Percentiles rank a stretch among this genome's conserved stretches.
Conservation (phyloP, 306 rosid genomes). For the Cucumis melo region DNA sequence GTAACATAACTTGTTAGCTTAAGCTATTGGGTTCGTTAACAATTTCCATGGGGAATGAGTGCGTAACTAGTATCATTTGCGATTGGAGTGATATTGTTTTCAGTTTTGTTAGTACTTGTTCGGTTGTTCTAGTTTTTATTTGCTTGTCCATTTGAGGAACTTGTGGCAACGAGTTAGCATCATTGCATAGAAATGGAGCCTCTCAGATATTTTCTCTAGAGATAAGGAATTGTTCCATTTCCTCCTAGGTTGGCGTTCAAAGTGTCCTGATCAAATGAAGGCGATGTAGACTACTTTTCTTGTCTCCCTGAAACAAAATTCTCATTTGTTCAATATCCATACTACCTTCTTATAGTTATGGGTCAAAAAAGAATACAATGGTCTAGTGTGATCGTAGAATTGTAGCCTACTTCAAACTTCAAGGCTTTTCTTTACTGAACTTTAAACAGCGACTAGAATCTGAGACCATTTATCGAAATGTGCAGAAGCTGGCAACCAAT, state of each 20-base stretch:
- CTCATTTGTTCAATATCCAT: not conserved
- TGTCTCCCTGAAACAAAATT: not conserved
- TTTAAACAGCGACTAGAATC: not conserved
- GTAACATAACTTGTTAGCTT: not conserved
- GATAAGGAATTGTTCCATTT: not conserved
- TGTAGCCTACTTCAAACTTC: conserved; percentile 1
- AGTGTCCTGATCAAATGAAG: not conserved
- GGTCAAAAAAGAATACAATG: not conserved
- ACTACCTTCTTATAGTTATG: not conserved
- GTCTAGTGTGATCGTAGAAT: not conserved
- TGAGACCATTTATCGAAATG: not conserved
- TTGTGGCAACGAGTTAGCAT: not conserved
- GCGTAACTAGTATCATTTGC: too few relatives aligned
- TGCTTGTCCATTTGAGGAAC: not conserved
- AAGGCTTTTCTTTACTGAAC: not conserved
- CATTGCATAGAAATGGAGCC: not conserved
- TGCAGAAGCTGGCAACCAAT: not conserved
- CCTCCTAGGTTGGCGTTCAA: not conserved
- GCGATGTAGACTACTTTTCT: not conserved
- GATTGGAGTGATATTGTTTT: not conserved
- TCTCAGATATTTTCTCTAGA: not conserved
- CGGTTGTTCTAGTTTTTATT: not conserved
- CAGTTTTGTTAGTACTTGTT: not conserved
- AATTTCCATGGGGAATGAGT: not conserved
- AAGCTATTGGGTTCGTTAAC: not conserved